phyloP scores from a whole-genome alignment of 768 basidiomycete species.

The Cubamyces sp. region DNA sequence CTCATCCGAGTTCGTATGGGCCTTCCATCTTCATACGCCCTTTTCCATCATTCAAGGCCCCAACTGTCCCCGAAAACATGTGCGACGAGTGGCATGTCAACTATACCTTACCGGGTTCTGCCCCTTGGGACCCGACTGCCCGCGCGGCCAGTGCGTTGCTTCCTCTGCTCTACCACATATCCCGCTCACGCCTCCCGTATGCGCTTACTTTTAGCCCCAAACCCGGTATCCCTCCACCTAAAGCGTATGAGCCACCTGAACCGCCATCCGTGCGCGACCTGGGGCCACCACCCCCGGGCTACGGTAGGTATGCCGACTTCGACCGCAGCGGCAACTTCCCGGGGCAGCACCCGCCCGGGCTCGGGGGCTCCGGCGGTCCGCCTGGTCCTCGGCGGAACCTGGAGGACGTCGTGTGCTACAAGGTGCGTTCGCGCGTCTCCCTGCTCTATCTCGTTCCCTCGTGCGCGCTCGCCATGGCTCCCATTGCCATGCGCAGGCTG shows the following conservation, averaged over 20 bases:
- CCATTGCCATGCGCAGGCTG: too few species aligned
- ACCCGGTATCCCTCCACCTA: slow-evolving; percentile 66
- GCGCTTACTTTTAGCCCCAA: slow-evolving; percentile 63
- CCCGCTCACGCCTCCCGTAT: slow-evolving; percentile 9
- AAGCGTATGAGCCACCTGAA: slow-evolving; percentile 77
- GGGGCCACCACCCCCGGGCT: slow-evolving; percentile 91
- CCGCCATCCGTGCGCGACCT: slow-evolving; percentile 77
- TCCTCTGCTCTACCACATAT: slow-evolving; percentile 2
- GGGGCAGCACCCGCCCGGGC: slow-evolving; percentile 31
- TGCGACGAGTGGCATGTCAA: slow-evolving; percentile 89
- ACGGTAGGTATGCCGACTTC: slow-evolving; percentile 81
- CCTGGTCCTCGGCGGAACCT: slow-evolving; percentile 65
- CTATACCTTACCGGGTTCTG: slow-evolving; percentile 93
- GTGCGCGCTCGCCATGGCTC: too few species aligned
- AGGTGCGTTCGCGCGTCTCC: slow-evolving; percentile 48
- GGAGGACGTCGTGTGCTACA: slow-evolving; percentile 87
- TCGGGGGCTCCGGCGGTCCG: slow-evolving; percentile 39
- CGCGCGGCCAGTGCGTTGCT: slow-evolving; percentile 80
- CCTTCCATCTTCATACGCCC: neutral
- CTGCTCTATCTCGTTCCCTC: neutral
- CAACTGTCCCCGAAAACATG: slow-evolving; percentile 87
- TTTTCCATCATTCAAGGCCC: slow-evolving; percentile 57
- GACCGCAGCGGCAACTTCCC: slow-evolving; percentile 50
- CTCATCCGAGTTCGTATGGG: slow-evolving; percentile 4
- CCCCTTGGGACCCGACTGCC: slow-evolving; percentile 86